Evolutionary conservation across 208 protist genomes (phyloP), one percentile per base, ranked within the genome.

Genomic region (Wallacemonas collosoma): DNA sequence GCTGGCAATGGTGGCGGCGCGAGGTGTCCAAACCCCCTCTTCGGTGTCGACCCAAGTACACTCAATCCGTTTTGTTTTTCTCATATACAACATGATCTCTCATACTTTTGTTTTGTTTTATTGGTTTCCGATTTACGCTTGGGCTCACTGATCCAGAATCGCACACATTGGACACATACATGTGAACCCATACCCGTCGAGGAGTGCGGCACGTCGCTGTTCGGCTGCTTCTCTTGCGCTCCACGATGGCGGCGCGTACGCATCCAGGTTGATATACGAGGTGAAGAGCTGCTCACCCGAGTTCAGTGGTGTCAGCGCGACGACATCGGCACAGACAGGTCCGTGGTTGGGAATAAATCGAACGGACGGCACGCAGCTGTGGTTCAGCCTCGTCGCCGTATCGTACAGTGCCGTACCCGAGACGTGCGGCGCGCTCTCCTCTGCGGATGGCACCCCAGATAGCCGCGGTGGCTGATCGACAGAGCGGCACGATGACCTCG

Each of bases 361-460:
- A 26, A 82, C 85, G 44, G 73, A 85, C 4, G 85, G 81, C 3
- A n/a, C 63, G 53, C 85, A 90, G 61, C 85, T 87, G 76, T 90
- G 85, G 58, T 87, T 90, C 2, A 90, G 71, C 61, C 85, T 90
- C 14, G 85, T 77, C 41, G 81, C 81, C 2, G 39, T 45, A 26
- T 76, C 54, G 76, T 85, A 90, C 17, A 90, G 73, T 1, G 85
- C 85, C 7, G 82, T 79, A 38, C 85, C 85, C 43, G 67, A 82
- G 76, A 45, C 73, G 66, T 65, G 60, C 40, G 60, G 60, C 9
- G 60, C 60, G 11, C 15, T 35, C 9, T 78, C 71, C 48, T 72
- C 72, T 2, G 60, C 15, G 36, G 40, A 47, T 11, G 35, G 50
- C 43, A 55, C 3, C 38, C 64, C 38, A 15, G 45, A 69, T 14